A percentile compares a stretch with the other conserved stretches of the same genome.
Evolutionary conservation across 176 grass and related monocot species (phyloP).

Genomic region (Chrysopogon serrulatus): DNA sequence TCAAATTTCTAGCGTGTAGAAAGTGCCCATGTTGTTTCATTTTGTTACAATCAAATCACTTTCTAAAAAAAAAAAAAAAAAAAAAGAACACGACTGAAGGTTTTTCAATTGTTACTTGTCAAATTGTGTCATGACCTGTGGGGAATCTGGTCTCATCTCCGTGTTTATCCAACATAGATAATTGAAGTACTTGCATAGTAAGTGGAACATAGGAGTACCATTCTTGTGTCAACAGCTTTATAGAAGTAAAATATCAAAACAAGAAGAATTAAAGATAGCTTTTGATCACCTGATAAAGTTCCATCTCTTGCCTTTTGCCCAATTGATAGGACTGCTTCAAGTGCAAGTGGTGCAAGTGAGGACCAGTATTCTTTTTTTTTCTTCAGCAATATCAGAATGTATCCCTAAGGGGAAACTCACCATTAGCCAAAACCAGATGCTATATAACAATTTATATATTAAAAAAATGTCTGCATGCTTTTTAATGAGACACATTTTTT

Average conservation of each 20-base stretch:
- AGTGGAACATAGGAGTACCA: neutral
- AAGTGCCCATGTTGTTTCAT: neutral
- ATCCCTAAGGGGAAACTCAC: conserved; percentile 44
- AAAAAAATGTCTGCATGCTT: neutral
- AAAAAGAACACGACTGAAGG: neutral
- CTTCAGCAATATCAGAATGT: conserved; percentile 87
- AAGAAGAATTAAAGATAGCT: conserved; percentile 12
- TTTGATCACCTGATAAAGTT: conserved; percentile 62
- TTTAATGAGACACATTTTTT: neutral
- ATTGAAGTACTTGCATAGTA: conserved; percentile 4
- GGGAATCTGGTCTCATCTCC: conserved; percentile 1
- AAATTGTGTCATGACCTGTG: neutral
- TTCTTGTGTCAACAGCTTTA: conserved; percentile 5
- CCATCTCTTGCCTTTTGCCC: conserved; percentile 83
- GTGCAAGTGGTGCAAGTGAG: conserved; percentile 62
- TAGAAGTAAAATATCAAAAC: conserved; percentile 4
- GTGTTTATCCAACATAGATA: conserved; percentile 9
- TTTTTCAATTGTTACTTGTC: neutral
- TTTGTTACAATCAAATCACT: neutral
- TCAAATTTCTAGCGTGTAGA: neutral
- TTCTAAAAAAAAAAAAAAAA: neutral
- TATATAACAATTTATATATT: conserved; percentile 4
- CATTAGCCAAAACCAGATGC: conserved; percentile 19
- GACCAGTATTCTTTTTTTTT: conserved; percentile 86
- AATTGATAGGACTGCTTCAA: conserved; percentile 84